Evolutionary conservation across 148 eudicot species (phyloP).

Genomic region (Pharnaceum exiguum): DNA sequence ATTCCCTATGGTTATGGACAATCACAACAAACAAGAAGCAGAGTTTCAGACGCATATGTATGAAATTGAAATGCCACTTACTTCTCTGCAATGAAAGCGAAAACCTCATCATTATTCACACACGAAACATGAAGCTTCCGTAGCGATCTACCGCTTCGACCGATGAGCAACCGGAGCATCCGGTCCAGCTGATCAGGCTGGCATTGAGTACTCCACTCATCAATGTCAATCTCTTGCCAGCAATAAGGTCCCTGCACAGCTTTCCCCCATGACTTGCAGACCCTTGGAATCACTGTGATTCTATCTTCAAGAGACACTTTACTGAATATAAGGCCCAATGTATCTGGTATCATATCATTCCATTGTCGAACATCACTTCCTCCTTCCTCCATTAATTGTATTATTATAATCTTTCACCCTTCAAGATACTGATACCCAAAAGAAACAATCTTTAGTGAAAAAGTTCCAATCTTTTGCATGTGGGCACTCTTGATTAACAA

Average conservation of each 20-base stretch:
- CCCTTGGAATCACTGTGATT: slow-evolving; percentile 58
- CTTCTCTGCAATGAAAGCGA: slow-evolving; percentile 63
- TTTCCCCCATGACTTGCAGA: slow-evolving; percentile 68
- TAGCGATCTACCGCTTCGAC: slow-evolving; percentile 50
- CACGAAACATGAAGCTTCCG: slow-evolving; percentile 54
- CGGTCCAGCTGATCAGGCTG: slow-evolving; percentile 38
- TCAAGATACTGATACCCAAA: slow-evolving; percentile 6
- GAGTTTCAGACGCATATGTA: background rate
- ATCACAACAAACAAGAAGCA: background rate
- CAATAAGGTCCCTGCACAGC: slow-evolving; percentile 69
- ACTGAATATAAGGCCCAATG: slow-evolving; percentile 54
- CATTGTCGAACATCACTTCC: slow-evolving; percentile 40
- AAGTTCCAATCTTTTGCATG: background rate
- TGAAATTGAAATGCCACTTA: slow-evolving; percentile 20
- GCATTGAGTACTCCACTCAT: slow-evolving; percentile 47
- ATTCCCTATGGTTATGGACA: background rate
- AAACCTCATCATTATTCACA: slow-evolving; percentile 37
- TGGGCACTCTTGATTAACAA: background rate
- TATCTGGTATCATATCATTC: slow-evolving; percentile 72
- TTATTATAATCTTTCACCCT: slow-evolving; percentile 14
- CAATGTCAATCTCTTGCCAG: slow-evolving; percentile 75
- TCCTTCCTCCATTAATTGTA: slow-evolving; percentile 49
- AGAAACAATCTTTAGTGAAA: background rate
- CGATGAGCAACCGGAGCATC: slow-evolving; percentile 54
- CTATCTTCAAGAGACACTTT: slow-evolving; percentile 46